These are phyloP conservation scores for Besnoitia besnoiti DNA, from an alignment of 169 alveolate species.

Conservation along the genomic window DNA sequence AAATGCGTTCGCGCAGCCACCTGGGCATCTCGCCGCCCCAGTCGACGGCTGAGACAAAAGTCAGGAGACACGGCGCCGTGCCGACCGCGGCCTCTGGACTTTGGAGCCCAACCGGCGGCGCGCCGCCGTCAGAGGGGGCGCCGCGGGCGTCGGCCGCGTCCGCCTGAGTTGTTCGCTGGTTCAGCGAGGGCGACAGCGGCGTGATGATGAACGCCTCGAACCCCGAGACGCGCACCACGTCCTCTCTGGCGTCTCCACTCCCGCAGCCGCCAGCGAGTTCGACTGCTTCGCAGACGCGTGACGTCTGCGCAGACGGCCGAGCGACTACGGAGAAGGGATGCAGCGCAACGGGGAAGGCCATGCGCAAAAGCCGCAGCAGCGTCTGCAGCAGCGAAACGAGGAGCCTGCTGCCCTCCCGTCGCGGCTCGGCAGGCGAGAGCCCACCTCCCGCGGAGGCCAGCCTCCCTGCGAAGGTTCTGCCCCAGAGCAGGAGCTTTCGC, in stretches of 20 bases:
- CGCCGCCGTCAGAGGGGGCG: not conserved
- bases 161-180: not conserved
- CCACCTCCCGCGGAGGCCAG: too few species aligned
- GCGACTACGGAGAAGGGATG: not conserved
- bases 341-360: not conserved
- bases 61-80: not conserved
- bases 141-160: not conserved
- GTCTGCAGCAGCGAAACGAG: not conserved
- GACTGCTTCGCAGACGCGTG: not conserved
- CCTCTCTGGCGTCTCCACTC: not conserved
- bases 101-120: not conserved
- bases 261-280: not conserved
- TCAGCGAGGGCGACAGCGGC: constrained; percentile 12
- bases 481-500: too few species aligned
- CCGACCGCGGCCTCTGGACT: not conserved
- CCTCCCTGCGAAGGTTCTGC: too few species aligned
- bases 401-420: not conserved
- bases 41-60: constrained; percentile 30
- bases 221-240: not conserved
- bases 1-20: constrained; percentile 8
- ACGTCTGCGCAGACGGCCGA: not conserved
- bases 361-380: not conserved
- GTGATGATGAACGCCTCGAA: constrained; percentile 39
- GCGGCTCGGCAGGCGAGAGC: not conserved
- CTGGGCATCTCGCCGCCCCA: constrained; percentile 44